Evolutionary conservation across 352 stramenopile genomes (phyloP).

Genomic region (Poterioochromonas sp.): DNA sequence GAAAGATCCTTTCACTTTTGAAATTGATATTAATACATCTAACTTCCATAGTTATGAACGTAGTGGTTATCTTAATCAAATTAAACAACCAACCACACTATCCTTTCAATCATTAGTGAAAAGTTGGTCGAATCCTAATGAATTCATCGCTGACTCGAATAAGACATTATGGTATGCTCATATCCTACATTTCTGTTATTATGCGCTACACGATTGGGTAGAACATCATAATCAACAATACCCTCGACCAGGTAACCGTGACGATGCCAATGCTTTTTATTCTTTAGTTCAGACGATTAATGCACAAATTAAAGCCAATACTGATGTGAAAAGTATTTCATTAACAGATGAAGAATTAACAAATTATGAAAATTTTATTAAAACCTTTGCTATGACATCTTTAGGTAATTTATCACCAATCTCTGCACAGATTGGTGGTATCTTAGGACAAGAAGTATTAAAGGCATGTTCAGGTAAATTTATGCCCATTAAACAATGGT

Average conservation of each 20-base stretch:
- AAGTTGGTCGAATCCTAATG: slow-evolving; percentile 54
- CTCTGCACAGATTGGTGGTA: slow-evolving; percentile 88
- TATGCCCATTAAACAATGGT: slow-evolving; percentile 94
- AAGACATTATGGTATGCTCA: slow-evolving; percentile 67
- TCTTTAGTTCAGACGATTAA: slow-evolving; percentile 65
- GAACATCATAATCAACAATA: background rate
- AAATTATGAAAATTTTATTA: slow-evolving; percentile 48
- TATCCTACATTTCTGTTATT: slow-evolving; percentile 70
- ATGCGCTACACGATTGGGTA: slow-evolving; percentile 61
- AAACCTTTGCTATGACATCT: slow-evolving; percentile 66
- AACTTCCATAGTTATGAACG: slow-evolving; percentile 50
- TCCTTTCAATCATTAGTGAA: slow-evolving; percentile 62
- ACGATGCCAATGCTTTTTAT: slow-evolving; percentile 73
- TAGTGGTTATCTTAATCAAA: slow-evolving; percentile 70
- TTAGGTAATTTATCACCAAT: slow-evolving; percentile 86
- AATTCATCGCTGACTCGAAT: slow-evolving; percentile 74
- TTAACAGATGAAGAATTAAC: background rate
- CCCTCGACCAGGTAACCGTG: slow-evolving; percentile 62
- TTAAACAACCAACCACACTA: slow-evolving; percentile 68
- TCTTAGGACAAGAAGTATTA: slow-evolving; percentile 93
- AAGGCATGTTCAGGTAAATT: slow-evolving; percentile 98
- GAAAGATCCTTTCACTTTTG: slow-evolving; percentile 52
- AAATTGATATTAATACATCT: slow-evolving; percentile 57
- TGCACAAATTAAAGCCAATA: slow-evolving; percentile 38
- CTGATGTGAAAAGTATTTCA: background rate